Percentiles rank a stretch among this genome's conserved stretches.
phyloP scores from a whole-genome alignment of 805 yeast genomes.

The Saccharomycopsis selenospora region DNA sequence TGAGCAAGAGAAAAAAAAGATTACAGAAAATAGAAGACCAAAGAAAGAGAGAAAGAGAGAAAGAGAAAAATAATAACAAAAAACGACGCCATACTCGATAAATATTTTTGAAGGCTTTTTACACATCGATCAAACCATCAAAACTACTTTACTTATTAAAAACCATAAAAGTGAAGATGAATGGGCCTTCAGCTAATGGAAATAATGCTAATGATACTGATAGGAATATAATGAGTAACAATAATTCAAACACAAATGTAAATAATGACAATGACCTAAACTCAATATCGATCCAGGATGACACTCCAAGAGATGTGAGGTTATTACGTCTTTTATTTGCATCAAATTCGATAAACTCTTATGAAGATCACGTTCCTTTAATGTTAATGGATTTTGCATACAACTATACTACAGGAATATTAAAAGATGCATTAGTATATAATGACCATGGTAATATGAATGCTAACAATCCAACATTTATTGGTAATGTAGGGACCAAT shows the following conservation, averaged over 20 bases:
- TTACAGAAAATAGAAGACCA: too few relatives aligned
- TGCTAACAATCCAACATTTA: slow-evolving; percentile 29
- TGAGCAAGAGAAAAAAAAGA: too few relatives aligned
- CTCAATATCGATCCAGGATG: slow-evolving; percentile 27
- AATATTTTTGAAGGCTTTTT: too few relatives aligned
- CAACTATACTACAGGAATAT: slow-evolving; percentile 74
- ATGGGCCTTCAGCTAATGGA: too few relatives aligned
- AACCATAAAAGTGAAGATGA: too few relatives aligned
- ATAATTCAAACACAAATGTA: neutral
- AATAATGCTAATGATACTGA: neutral
- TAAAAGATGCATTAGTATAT: slow-evolving; percentile 84
- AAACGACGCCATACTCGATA: too few relatives aligned
- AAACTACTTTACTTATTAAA: too few relatives aligned
- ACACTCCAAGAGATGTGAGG: slow-evolving; percentile 80
- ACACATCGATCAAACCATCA: too few relatives aligned
- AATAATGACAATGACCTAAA: neutral
- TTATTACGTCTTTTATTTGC: slow-evolving; percentile 85
- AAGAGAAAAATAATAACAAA: too few relatives aligned
- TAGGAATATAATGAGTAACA: neutral
- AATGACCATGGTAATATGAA: slow-evolving; percentile 63
- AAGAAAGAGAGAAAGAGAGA: too few relatives aligned
- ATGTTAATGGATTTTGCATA: slow-evolving; percentile 97
- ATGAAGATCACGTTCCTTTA: slow-evolving; percentile 92
- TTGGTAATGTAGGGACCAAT: slow-evolving; percentile 33
- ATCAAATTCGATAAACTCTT: slow-evolving; percentile 83